These are phyloP conservation scores for Ustilago sp. DNA, from an alignment of 1,284 basidiomycete genomes.

Conservation along the genomic window DNA sequence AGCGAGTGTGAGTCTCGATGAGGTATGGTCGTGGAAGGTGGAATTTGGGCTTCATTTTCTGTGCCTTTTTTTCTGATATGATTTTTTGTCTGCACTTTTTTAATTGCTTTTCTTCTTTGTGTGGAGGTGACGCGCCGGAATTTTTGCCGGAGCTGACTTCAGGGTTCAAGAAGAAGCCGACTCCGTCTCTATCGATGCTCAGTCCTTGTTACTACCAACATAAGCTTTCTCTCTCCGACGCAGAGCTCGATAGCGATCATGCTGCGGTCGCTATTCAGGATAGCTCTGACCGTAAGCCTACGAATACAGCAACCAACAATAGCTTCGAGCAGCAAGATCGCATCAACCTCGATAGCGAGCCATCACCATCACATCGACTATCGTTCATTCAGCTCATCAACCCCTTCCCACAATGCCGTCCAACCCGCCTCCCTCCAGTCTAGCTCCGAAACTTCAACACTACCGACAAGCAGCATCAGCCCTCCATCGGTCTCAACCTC, in stretches of 20 bases:
- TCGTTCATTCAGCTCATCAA: slow-evolving; percentile 6
- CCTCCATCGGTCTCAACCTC: neutral
- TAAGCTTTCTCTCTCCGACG: neutral
- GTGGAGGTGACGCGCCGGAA: slow-evolving; percentile 13
- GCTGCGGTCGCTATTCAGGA: slow-evolving; percentile 1
- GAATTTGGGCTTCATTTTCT: neutral
- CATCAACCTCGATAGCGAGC: neutral
- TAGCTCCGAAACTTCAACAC: neutral
- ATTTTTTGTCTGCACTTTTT: neutral
- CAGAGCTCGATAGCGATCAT: slow-evolving; percentile 3
- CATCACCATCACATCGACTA: neutral
- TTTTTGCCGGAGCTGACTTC: slow-evolving; percentile 15
- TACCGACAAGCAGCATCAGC: too few species aligned
- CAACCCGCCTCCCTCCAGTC: neutral
- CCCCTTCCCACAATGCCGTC: neutral
- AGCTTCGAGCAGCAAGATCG: neutral
- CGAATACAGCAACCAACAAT: neutral
- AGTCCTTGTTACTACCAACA: neutral
- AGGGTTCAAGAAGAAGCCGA: slow-evolving; percentile 19
- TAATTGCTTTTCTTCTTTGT: neutral
- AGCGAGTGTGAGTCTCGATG: neutral
- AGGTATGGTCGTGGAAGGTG: neutral
- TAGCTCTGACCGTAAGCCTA: neutral
- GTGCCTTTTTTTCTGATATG: neutral
- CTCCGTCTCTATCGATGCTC: neutral